phyloP scores from a whole-genome alignment of 2,329 filamentous ascomycete genomes.

The Claviceps fusiformis region DNA sequence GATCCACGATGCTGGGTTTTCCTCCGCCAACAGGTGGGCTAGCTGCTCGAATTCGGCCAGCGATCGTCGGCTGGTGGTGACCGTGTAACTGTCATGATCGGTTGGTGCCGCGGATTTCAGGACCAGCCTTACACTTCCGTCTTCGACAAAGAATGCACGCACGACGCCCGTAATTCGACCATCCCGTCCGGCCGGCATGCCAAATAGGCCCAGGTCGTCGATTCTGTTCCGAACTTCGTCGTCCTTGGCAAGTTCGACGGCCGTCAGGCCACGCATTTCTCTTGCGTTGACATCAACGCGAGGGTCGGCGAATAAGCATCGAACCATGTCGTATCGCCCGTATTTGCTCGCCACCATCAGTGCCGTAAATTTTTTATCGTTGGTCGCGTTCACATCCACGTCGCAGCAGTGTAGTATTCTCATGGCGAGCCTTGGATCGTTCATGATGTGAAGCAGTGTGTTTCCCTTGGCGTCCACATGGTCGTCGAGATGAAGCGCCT shows the following conservation, averaged over 20 bases:
- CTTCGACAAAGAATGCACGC: slow-evolving; percentile 91
- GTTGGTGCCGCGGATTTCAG: slow-evolving; percentile 86
- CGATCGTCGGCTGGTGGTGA: slow-evolving; percentile 85
- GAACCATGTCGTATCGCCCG: slow-evolving; percentile 83
- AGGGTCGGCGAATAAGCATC: slow-evolving; percentile 73
- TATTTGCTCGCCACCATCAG: slow-evolving; percentile 99
- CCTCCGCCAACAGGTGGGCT: slow-evolving; percentile 65
- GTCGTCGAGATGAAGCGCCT: slow-evolving; percentile 78
- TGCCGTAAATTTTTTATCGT: slow-evolving; percentile 88
- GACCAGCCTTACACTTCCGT: slow-evolving; percentile 82
- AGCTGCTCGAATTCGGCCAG: slow-evolving; percentile 85
- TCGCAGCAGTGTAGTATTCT: slow-evolving; percentile 74
- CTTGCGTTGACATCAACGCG: slow-evolving; percentile 74
- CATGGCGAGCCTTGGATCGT: slow-evolving; percentile 63
- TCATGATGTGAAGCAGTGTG: slow-evolving; percentile 88
- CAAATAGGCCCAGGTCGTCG: slow-evolving; percentile 81
- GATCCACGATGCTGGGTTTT: slow-evolving; percentile 93
- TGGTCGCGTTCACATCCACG: slow-evolving; percentile 88
- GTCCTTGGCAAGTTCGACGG: slow-evolving; percentile 92
- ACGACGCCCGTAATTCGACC: slow-evolving; percentile 85
- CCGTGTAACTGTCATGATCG: slow-evolving; percentile 70
- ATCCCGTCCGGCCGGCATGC: slow-evolving; percentile 55
- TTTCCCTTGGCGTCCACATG: slow-evolving; percentile 91
- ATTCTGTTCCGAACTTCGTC: slow-evolving; percentile 95
- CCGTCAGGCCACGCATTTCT: slow-evolving; percentile 78